These are phyloP conservation scores for Cicer arietinum DNA, from an alignment of 306 rosid genomes.

Conservation along the genomic window DNA sequence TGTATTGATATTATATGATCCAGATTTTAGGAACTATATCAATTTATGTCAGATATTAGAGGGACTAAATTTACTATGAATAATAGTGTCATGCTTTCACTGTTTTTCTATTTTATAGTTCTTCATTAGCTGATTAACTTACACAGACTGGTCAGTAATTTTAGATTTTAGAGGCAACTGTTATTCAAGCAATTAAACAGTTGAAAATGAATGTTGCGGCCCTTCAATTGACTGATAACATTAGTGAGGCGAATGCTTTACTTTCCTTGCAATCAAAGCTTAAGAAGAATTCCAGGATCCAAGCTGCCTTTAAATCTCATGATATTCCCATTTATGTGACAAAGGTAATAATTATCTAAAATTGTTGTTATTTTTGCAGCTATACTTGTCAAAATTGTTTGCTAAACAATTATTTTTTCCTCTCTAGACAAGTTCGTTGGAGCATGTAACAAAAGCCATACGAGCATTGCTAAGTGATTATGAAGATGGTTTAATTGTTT, in stretches of 20 bases:
- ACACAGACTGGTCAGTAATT: constrained; percentile 59
- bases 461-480: constrained; percentile 69
- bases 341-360: constrained; percentile 62
- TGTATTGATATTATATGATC: background rate
- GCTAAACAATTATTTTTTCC: constrained; percentile 27
- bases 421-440: constrained; percentile 76
- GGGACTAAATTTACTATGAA: background rate
- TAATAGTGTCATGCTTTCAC: constrained; percentile 29
- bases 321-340: constrained; percentile 73
- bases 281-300: constrained; percentile 87
- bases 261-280: constrained; percentile 89
- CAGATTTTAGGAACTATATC: background rate
- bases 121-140: constrained; percentile 53
- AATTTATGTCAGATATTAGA: background rate
- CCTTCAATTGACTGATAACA: constrained; percentile 77
- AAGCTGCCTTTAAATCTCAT: constrained; percentile 89
- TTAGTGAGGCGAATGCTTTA: constrained; percentile 88
- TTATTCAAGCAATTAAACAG: constrained; percentile 80
- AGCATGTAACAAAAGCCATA: constrained; percentile 79
- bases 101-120: constrained; percentile 25
- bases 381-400: constrained; percentile 34
- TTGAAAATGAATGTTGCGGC: constrained; percentile 70
- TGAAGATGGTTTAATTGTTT: constrained; percentile 70
- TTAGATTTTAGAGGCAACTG: constrained; percentile 86
- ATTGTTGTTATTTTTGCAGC: constrained; percentile 16